Evolutionary conservation across 805 yeast genomes (phyloP), one percentile per base, ranked within the genome.

Genomic region (Torulaspora franciscae): DNA sequence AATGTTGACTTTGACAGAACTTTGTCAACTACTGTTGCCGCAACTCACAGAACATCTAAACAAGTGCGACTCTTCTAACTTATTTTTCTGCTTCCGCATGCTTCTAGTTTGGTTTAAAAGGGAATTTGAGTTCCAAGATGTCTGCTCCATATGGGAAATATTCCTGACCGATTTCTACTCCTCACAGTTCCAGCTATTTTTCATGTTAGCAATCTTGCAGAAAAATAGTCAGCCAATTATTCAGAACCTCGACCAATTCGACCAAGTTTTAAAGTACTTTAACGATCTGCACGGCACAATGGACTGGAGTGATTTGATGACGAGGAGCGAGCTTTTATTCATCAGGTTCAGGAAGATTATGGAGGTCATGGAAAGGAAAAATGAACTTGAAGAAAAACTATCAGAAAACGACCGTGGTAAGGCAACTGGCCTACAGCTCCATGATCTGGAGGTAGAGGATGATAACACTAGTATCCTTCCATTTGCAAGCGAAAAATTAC

Each of bases 11-110:
- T 70, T 93, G 52, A 88, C 86, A 52, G 91, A 88, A 49, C 68
- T 93, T 32, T 84, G 85, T n/a, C 95, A 85, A 54, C 80, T 93
- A 51, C 84, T 91, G 93, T 68, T 89, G 37, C 99, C 99, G 1
- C 75, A 81, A 41, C 68, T 93, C 41, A 89, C 84, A 61, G 71
- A 80, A 22, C 98, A 93, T 64, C 70, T 93, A 50, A 90, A 80
- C 43, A 80, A 82, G 60, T 88, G 96, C 58, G 96, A 90, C 53
- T 83, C 96, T 2, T 85, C 82, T 25, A 90, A 93, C 60, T 73
- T 93, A 49, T 93, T 93, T 61, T 93, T 93, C 72, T 89, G 90
- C 57, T 93, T 93, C 71, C 72, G 98, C 48, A 91, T 93, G 98
- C 68, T 93, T 11, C 70, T 93, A 32, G 97, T 93, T 2, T 90